A percentile compares a stretch with the other conserved stretches of the same genome.
These are phyloP conservation scores for Arthrobotrys megalospora DNA, from an alignment of 2,329 filamentous ascomycete genomes.

Conservation along the genomic window DNA sequence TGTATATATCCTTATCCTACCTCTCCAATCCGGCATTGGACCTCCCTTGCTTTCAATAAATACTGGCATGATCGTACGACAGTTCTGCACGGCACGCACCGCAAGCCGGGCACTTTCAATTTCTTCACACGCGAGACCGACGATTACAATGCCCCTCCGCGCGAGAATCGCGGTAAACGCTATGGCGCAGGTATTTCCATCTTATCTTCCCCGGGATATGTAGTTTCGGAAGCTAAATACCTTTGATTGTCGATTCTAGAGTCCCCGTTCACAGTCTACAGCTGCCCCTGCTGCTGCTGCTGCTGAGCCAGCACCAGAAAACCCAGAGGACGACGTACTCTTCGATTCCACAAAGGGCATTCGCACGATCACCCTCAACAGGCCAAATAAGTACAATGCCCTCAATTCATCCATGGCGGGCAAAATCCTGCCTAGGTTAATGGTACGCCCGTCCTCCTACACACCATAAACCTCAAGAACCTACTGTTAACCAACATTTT, in stretches of 20 bases:
- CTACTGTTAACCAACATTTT: not conserved
- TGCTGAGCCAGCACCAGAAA: not conserved
- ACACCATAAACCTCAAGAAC: not conserved
- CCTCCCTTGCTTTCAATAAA: constrained; percentile 5
- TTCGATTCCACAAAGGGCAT: constrained; percentile 92
- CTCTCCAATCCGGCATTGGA: constrained; percentile 34
- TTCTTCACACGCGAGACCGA: constrained; percentile 38
- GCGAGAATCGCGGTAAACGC: constrained; percentile 44
- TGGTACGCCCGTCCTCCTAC: constrained; percentile 68
- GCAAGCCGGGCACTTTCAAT: constrained; percentile 47
- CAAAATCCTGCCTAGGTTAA: constrained; percentile 89
- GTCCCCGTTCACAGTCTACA: constrained; percentile 59
- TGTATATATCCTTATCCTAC: constrained; percentile 18
- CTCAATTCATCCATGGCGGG: constrained; percentile 94
- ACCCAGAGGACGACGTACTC: constrained; percentile 83
- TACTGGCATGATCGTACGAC: constrained; percentile 57
- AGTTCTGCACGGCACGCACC: constrained; percentile 56
- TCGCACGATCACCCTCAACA: constrained; percentile 92
- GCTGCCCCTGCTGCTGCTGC: constrained; percentile 66
- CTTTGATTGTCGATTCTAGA: not conserved
- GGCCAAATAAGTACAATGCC: constrained; percentile 90
- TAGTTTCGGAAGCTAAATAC: not conserved
- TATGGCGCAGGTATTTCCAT: constrained; percentile 34
- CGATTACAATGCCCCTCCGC: constrained; percentile 44
- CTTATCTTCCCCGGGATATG: not conserved